Evolutionary conservation across 1,284 basidiomycete species (phyloP).

Genomic region (Cryptococcus depauperatus): DNA sequence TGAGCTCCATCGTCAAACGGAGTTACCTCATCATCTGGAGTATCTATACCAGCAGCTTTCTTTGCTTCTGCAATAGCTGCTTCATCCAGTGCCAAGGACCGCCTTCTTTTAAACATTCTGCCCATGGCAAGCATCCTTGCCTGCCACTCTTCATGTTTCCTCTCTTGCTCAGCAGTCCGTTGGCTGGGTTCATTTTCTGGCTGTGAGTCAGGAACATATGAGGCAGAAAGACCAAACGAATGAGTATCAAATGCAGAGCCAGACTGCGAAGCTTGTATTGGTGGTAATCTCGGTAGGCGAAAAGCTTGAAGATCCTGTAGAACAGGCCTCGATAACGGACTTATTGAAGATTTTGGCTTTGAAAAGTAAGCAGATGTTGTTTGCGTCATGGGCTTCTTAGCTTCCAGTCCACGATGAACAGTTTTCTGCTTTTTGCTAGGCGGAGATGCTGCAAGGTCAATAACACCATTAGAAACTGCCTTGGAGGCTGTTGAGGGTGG

Average conservation of each 20-base stretch:
- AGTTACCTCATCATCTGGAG: constrained; percentile 11
- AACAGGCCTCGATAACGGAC: constrained; percentile 1
- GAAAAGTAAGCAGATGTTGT: constrained; percentile 27
- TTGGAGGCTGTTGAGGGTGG: constrained; percentile 13
- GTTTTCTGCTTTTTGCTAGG: constrained; percentile 26
- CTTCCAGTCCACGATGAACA: neutral
- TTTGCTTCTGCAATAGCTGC: constrained; percentile 36
- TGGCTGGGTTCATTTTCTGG: constrained; percentile 4
- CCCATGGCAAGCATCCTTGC: constrained; percentile 19
- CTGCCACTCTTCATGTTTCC: constrained; percentile 34
- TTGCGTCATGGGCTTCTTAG: constrained; percentile 5
- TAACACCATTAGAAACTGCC: constrained; percentile 15
- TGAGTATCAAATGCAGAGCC: constrained; percentile 26
- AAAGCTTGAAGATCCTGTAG: constrained; percentile 14
- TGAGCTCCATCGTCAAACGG: constrained; percentile 16
- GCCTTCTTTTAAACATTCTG: constrained; percentile 28
- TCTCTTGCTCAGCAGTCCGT: constrained; percentile 24
- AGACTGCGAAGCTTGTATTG: constrained; percentile 8
- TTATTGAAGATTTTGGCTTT: constrained; percentile 1
- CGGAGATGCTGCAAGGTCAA: constrained; percentile 30
- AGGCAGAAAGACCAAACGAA: constrained; percentile 2
- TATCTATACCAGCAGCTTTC: constrained; percentile 12
- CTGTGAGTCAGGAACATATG: neutral
- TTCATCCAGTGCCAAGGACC: constrained; percentile 42
- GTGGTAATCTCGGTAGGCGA: constrained; percentile 11